A percentile compares a stretch with the other conserved stretches of the same genome.
These are phyloP conservation scores for Chaetomiaceae sp. DNA, from an alignment of 2,329 filamentous ascomycete species.

Conservation along the genomic window DNA sequence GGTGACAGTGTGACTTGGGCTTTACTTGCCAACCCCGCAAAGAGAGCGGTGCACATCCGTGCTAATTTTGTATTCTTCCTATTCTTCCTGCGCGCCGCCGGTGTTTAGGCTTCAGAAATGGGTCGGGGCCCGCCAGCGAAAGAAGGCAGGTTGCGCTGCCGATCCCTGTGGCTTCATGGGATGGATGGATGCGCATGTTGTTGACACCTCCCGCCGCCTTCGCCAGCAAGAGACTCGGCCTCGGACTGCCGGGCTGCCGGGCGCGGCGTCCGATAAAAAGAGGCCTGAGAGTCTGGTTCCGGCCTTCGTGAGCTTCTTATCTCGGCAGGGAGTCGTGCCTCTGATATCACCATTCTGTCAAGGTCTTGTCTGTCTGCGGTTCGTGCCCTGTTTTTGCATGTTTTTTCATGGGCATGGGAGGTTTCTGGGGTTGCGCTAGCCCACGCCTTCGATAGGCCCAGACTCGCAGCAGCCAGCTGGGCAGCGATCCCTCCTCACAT, in stretches of 20 bases:
- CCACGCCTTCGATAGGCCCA: slow-evolving; percentile 14
- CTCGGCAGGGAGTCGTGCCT: not conserved
- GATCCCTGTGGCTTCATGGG: no score
- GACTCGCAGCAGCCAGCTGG: not conserved
- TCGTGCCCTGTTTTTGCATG: slow-evolving; percentile 19
- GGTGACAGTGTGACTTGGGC: no score
- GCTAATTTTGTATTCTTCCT: no score
- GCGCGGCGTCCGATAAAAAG: not conserved
- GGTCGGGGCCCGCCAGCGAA: not conserved
- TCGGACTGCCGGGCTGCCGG: not conserved
- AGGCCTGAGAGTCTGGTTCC: not conserved
- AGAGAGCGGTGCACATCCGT: no score
- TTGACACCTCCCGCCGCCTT: no score
- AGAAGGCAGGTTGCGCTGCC: slow-evolving; percentile 1
- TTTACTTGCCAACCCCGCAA: no score
- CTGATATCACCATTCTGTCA: slow-evolving; percentile 15
- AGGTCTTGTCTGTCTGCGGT: not conserved
- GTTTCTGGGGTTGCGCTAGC: slow-evolving; percentile 2
- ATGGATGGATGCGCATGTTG: no score
- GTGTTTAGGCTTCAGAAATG: no score
- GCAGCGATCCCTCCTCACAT: not conserved
- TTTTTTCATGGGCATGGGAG: no score
- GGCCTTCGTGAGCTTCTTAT: not conserved
- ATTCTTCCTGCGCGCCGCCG: no score
- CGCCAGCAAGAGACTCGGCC: not conserved